Evolutionary conservation across 2,329 filamentous ascomycete species (phyloP), one percentile per base, ranked within the genome.

Genomic region (Phoma sp.): DNA sequence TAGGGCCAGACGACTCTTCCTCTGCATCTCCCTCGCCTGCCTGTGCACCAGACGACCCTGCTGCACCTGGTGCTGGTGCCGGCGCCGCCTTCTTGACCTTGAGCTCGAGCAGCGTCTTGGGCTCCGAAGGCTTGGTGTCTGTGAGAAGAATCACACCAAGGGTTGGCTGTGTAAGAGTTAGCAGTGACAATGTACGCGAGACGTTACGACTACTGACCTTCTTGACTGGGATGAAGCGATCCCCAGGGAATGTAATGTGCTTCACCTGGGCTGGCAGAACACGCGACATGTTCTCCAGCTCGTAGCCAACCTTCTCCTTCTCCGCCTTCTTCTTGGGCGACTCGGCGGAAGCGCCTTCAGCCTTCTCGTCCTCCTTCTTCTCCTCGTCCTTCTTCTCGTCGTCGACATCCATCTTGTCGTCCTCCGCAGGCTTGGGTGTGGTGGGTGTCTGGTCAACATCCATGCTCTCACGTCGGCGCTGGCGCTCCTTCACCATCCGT

Each of bases 221-320:
- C 80, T 91, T 91, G 61, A 98, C 93, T 32, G 95, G 94, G 82
- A 90, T 91, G 78, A 97, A 99, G 66, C 96, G 88, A 40, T 91
- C 90, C 61, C 91, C 85, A 43, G 91, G 87, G 82, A 99, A 96
- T 76, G 87, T 96, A 71, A 99, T 91, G 76, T 94, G 97, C 81
- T 96, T 96, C 71, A 98, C 85, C 80, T 99, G 95, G 41, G 87
- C 86, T 1, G 93, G 95, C 43, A 99, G 85, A 32, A 99, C 92
- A 67, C 95, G 86, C 50, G 90, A 96, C 92, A 99, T 96, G 81
- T 99, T 99, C 73, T 95, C 91, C 59, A 99, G 85, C 62, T 97
- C 92, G 74, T 95, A 97, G 65, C 95, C 95, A 55, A 96, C 85
- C 85, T 96, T 98, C 80, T 99, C 95, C 81, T 95, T 96, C 77